Evolutionary conservation across 208 protist genomes (phyloP).

Genomic region (Crithidia sp.): DNA sequence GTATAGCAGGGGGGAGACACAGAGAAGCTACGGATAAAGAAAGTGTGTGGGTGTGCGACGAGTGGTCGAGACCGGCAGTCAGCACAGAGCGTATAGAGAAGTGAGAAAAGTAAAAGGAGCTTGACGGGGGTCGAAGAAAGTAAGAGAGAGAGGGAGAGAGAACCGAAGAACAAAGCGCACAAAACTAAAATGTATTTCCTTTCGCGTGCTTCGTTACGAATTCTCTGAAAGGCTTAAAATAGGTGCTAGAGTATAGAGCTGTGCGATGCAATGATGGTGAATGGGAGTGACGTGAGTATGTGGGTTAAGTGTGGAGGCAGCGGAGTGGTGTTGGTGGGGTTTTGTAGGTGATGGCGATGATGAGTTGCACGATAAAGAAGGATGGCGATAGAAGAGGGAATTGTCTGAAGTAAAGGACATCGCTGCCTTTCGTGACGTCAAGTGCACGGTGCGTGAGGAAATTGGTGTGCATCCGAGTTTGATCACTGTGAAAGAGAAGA

Average conservation of each 20-base stretch:
- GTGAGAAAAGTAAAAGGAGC: background rate
- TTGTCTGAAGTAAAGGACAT: too few relatives aligned
- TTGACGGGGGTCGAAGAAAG: background rate
- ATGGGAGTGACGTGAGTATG: background rate
- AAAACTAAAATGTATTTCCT: conserved; percentile 3
- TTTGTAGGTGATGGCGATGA: too few relatives aligned
- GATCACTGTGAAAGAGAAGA: too few relatives aligned
- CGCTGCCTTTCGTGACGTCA: too few relatives aligned
- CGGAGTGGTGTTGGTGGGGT: too few relatives aligned
- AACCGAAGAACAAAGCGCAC: background rate
- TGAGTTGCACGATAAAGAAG: too few relatives aligned
- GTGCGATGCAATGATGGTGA: background rate
- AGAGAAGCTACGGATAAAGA: background rate
- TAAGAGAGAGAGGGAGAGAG: background rate
- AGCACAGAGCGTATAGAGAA: conserved; percentile 2
- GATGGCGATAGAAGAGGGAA: too few relatives aligned
- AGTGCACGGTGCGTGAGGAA: too few relatives aligned
- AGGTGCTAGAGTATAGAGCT: conserved; percentile 7
- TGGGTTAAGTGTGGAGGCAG: background rate
- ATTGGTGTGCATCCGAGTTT: too few relatives aligned
- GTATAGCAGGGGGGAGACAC: background rate
- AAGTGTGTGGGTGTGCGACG: background rate
- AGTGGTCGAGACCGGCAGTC: background rate
- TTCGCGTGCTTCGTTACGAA: conserved; percentile 8
- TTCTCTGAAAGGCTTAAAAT: conserved; percentile 5